These are phyloP conservation scores for Coniochaeta hoffmannii DNA, from an alignment of 2,329 filamentous ascomycete species.

Conservation along the genomic window DNA sequence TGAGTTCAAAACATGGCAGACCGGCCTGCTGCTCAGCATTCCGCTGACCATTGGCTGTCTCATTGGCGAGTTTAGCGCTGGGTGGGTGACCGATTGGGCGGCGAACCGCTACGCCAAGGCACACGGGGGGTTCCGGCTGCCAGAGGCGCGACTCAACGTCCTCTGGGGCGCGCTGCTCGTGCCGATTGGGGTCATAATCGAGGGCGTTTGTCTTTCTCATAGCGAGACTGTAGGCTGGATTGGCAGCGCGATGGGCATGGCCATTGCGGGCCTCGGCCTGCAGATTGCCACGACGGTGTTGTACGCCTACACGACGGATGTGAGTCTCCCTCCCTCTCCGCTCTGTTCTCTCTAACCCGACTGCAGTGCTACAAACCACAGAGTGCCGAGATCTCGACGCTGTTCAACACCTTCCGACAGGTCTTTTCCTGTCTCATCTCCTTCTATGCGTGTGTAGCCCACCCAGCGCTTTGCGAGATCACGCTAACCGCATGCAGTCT, in stretches of 20 bases:
- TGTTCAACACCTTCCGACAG: slow-evolving; percentile 24
- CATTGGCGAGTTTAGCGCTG: slow-evolving; percentile 18
- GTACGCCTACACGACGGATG: slow-evolving; percentile 26
- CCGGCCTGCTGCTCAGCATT: slow-evolving; percentile 16
- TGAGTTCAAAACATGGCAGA: slow-evolving; percentile 15
- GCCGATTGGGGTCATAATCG: slow-evolving; percentile 17
- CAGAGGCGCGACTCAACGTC: slow-evolving; percentile 24
- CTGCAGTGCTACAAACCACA: slow-evolving; percentile 25
- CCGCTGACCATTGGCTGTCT: slow-evolving; percentile 17
- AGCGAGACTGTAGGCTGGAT: slow-evolving; percentile 22
- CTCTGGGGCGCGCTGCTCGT: slow-evolving; percentile 19
- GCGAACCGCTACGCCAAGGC: slow-evolving; percentile 18
- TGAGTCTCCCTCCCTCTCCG: neutral
- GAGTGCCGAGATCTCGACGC: slow-evolving; percentile 23
- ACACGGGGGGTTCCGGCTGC: slow-evolving; percentile 17
- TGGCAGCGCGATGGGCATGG: slow-evolving; percentile 27
- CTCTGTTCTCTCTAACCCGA: neutral
- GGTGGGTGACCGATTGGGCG: slow-evolving; percentile 20
- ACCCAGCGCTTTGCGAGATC: neutral
- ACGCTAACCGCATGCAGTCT: slow-evolving; percentile 9
- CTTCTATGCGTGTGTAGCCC: slow-evolving; percentile 20
- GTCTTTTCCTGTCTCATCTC: slow-evolving; percentile 23
- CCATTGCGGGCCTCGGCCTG: slow-evolving; percentile 23
- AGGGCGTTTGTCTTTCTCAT: slow-evolving; percentile 18
- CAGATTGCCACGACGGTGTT: slow-evolving; percentile 26